Conservation (phyloP, 2,329 filamentous ascomycete species). For the Paramyrothecium sp. region DNA sequence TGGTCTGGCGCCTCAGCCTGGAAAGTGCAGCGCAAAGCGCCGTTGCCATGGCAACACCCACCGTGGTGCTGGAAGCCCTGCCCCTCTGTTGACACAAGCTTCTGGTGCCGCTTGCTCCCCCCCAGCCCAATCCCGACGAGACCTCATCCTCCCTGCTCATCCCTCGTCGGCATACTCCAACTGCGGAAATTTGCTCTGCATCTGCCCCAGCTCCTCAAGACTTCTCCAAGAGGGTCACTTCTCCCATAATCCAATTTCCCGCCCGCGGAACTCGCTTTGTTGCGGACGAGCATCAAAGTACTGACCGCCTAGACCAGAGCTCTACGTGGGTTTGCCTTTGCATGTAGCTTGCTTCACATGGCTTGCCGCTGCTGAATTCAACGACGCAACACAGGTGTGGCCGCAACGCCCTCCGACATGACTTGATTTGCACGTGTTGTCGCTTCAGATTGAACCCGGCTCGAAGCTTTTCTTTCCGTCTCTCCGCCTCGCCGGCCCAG, state of each 20-base stretch:
- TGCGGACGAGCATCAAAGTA: too few species aligned
- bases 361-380: neutral
- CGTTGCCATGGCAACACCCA: neutral
- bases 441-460: neutral
- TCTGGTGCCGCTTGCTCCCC: neutral
- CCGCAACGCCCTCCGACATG: neutral
- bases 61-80: constrained; percentile 7
- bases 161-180: constrained; percentile 12
- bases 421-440: neutral
- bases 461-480: neutral
- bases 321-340: too few species aligned
- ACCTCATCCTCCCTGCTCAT: neutral
- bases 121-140: constrained; percentile 7
- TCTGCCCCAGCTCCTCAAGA: neutral
- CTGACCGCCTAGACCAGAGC: too few species aligned
- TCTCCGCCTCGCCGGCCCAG: neutral
- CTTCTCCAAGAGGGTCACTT: neutral
- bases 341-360: neutral
- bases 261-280: neutral
- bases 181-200: constrained; percentile 8
- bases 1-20: too few species aligned
- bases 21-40: too few species aligned
- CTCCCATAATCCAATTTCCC: neutral
- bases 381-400: neutral
- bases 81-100: constrained; percentile 7